These are phyloP conservation scores for Ogataea hybrid DNA, from an alignment of 1,139 yeast genomes.

Conservation along the genomic window DNA sequence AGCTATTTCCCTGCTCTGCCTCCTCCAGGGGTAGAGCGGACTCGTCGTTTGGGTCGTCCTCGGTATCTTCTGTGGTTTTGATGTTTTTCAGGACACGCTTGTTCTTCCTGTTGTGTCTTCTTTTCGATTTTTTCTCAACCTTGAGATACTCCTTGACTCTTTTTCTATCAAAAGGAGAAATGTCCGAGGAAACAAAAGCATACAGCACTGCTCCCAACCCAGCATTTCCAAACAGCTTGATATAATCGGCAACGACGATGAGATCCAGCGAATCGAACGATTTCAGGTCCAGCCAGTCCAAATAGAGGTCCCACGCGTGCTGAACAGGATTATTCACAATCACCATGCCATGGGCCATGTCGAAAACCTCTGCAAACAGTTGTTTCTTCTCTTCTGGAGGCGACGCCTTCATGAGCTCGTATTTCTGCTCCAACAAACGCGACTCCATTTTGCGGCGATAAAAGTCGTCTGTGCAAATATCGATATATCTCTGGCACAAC, in stretches of 20 bases:
- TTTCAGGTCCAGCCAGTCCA: conserved; percentile 71
- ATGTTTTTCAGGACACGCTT: conserved; percentile 7
- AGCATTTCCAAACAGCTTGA: conserved; percentile 50
- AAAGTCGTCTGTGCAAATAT: conserved; percentile 61
- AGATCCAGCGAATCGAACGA: conserved; percentile 50
- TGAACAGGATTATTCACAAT: conserved; percentile 60
- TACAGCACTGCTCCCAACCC: conserved; percentile 65
- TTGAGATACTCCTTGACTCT: conserved; percentile 31
- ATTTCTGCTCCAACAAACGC: conserved; percentile 53
- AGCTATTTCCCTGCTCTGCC: conserved; percentile 24
- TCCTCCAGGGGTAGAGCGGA: conserved; percentile 18
- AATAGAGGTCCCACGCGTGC: conserved; percentile 70
- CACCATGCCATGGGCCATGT: conserved; percentile 71
- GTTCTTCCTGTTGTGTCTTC: conserved; percentile 13
- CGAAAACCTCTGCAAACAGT: conserved; percentile 42
- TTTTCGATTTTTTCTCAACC: conserved; percentile 29
- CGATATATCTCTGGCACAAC: conserved; percentile 56
- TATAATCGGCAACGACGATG: conserved; percentile 45
- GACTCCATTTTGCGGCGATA: conserved; percentile 64
- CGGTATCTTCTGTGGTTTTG: conserved; percentile 14
- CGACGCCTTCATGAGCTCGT: conserved; percentile 48
- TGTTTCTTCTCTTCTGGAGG: conserved; percentile 43
- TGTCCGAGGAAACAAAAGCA: conserved; percentile 61
- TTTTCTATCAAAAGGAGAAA: conserved; percentile 52
- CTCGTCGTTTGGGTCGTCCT: conserved; percentile 12